Conservation (phyloP, 1,139 yeast species). For the Zygosaccharomyces sapae region DNA sequence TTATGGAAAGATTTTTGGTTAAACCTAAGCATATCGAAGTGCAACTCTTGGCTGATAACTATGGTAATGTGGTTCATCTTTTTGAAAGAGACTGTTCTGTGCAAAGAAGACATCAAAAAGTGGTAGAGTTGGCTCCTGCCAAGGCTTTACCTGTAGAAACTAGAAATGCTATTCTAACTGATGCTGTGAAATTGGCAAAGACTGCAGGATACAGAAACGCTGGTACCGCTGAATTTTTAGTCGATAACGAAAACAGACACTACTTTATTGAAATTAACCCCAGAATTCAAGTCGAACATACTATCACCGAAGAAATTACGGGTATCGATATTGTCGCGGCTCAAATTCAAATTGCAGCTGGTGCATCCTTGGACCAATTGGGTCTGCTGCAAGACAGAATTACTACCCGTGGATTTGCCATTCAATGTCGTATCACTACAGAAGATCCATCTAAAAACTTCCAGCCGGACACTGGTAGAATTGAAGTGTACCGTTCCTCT, state of each 20-base stretch:
- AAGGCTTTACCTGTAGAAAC: conserved; percentile 76
- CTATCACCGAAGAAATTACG: conserved; percentile 97
- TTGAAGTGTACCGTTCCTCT: conserved; percentile 95
- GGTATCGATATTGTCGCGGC: conserved; percentile 98
- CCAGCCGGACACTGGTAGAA: conserved; percentile 98
- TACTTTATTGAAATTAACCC: conserved; percentile 98
- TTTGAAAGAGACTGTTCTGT: conserved; percentile 99
- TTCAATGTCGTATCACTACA: conserved; percentile 98
- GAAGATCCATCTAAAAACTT: conserved; percentile 96
- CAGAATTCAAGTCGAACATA: conserved; percentile 97
- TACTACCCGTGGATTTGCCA: conserved; percentile 95
- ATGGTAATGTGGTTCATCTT: conserved; percentile 92
- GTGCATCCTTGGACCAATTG: conserved; percentile 86
- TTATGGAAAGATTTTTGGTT: conserved; percentile 91
- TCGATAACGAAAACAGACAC: conserved; percentile 90
- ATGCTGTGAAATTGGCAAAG: conserved; percentile 88
- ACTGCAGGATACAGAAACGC: conserved; percentile 92
- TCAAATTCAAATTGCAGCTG: conserved; percentile 98
- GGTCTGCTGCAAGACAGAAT: conserved; percentile 92
- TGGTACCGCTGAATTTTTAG: conserved; percentile 97
- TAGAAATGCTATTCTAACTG: conserved; percentile 86
- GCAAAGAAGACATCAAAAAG: conserved; percentile 98
- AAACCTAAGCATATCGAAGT: conserved; percentile 98
- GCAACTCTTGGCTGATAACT: conserved; percentile 87
- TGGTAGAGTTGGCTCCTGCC: conserved; percentile 98